Evolutionary conservation across 2,329 filamentous ascomycete genomes (phyloP).

Genomic region (Phialemoniopsis sp.): DNA sequence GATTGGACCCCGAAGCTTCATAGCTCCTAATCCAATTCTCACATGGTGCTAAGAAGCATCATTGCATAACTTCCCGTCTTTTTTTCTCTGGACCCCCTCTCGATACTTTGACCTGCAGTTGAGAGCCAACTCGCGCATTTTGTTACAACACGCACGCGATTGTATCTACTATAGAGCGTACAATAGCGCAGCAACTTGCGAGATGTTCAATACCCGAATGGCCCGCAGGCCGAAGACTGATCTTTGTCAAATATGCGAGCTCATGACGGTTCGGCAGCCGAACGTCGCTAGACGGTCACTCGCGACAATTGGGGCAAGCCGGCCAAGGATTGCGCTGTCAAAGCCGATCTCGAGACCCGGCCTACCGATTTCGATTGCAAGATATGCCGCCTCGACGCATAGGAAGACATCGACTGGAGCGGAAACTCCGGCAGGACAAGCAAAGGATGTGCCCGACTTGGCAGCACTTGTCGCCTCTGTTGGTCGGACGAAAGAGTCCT

Average conservation of each 20-base stretch:
- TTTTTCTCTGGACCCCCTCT: too few species aligned
- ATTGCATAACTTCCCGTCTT: too few species aligned
- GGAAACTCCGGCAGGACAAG: background rate
- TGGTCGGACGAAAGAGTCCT: constrained; percentile 35
- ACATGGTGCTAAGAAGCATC: too few species aligned
- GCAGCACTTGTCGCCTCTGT: constrained; percentile 34
- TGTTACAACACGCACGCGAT: too few species aligned
- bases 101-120: too few species aligned
- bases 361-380: constrained; percentile 1
- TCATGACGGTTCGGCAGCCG: constrained; percentile 15
- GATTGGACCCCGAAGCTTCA: too few species aligned
- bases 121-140: too few species aligned
- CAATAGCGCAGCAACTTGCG: too few species aligned
- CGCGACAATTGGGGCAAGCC: constrained; percentile 8
- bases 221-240: constrained; percentile 12
- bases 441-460: constrained; percentile 25
- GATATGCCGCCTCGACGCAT: too few species aligned
- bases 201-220: constrained; percentile 16
- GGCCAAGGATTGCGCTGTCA: constrained; percentile 15
- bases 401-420: background rate
- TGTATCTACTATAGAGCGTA: too few species aligned
- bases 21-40: too few species aligned
- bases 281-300: background rate
- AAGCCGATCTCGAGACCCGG: constrained; percentile 10
- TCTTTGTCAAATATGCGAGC: constrained; percentile 19